Evolutionary conservation across 345 rosid species (phyloP).

Genomic region (Arabidopsis arenosa): DNA sequence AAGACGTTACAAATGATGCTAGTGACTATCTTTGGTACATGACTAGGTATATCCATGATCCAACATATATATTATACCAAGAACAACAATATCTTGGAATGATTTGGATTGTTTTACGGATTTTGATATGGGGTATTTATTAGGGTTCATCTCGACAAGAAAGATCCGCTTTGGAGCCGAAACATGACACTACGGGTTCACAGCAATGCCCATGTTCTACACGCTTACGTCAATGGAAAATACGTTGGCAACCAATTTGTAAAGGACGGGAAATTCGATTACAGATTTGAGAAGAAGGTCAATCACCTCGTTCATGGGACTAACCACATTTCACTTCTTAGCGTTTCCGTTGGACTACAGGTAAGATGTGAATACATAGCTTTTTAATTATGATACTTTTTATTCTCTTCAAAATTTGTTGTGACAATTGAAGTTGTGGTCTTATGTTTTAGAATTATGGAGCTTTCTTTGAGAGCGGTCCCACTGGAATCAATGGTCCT

Average conservation of each 20-base stretch:
- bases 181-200: slow-evolving; percentile 53
- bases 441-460: slow-evolving; percentile 45
- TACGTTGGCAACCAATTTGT: slow-evolving; percentile 49
- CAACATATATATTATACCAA: slow-evolving; percentile 7
- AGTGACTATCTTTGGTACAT: slow-evolving; percentile 77
- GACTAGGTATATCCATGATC: slow-evolving; percentile 56
- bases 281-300: slow-evolving; percentile 42
- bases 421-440: not conserved
- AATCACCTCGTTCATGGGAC: slow-evolving; percentile 43
- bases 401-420: not conserved
- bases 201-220: slow-evolving; percentile 61
- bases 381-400: not conserved
- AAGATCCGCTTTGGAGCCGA: slow-evolving; percentile 56
- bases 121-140: not conserved
- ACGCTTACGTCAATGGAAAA: slow-evolving; percentile 62
- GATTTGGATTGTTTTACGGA: not conserved
- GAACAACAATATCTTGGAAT: not conserved
- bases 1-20: slow-evolving; percentile 52
- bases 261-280: slow-evolving; percentile 27
- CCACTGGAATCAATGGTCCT: slow-evolving; percentile 47
- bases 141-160: slow-evolving; percentile 48
- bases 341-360: slow-evolving; percentile 60
- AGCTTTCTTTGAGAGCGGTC: slow-evolving; percentile 33
- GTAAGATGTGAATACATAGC: slow-evolving; percentile 36
- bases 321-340: slow-evolving; percentile 51